These are phyloP conservation scores for Rhodomyrtus tomentosa DNA, from an alignment of 345 rosid genomes.

Conservation along the genomic window DNA sequence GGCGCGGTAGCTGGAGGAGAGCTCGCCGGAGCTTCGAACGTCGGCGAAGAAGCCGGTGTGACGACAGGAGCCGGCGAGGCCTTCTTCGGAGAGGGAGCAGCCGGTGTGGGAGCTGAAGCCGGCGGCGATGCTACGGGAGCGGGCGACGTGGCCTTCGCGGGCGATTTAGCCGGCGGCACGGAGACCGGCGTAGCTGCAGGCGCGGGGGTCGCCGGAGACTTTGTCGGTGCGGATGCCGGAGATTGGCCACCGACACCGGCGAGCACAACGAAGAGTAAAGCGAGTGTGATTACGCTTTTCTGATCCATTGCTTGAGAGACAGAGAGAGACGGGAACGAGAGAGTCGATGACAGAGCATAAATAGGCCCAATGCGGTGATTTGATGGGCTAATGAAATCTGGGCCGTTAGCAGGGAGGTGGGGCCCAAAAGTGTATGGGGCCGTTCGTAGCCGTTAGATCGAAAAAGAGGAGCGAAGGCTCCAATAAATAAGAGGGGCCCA, in stretches of 20 bases:
- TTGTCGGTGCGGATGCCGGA: slow-evolving; percentile 17
- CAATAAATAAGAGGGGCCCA: not conserved
- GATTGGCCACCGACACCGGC: slow-evolving; percentile 61
- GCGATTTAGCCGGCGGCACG: slow-evolving; percentile 44
- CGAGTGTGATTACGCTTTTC: slow-evolving; percentile 18
- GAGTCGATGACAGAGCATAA: not conserved
- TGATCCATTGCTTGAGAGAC: slow-evolving; percentile 24
- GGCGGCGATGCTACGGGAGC: slow-evolving; percentile 2
- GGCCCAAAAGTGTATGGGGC: slow-evolving; percentile 1
- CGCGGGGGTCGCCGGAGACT: not conserved
- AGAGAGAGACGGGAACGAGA: not conserved
- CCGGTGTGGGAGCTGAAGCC: slow-evolving; percentile 8
- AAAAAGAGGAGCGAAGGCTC: not conserved
- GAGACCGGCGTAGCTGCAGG: slow-evolving; percentile 32
- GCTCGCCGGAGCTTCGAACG: slow-evolving; percentile 5
- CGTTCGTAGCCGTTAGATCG: slow-evolving; percentile 6
- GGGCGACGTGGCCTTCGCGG: slow-evolving; percentile 20
- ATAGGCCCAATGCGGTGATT: not conserved
- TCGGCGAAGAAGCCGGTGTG: slow-evolving; percentile 13
- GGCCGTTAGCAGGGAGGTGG: not conserved
- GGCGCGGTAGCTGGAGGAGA: slow-evolving; percentile 17
- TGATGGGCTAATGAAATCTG: not conserved
- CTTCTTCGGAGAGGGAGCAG: slow-evolving; percentile 20
- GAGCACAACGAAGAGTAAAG: slow-evolving; percentile 36
- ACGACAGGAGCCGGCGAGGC: slow-evolving; percentile 8